Conservation (phyloP, 257 asterid species). For the Salvia rosmarinus region DNA sequence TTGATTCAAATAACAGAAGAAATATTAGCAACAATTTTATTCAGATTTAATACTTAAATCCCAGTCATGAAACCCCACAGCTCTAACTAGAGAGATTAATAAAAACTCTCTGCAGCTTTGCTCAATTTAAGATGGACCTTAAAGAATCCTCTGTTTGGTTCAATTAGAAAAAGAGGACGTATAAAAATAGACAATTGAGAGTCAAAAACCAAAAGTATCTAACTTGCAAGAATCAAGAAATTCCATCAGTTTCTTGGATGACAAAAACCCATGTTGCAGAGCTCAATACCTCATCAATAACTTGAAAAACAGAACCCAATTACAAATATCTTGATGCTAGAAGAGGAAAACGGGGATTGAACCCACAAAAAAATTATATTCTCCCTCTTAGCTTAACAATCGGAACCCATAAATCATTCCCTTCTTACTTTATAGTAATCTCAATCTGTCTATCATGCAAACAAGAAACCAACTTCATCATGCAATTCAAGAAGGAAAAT, state of each 20-base stretch:
- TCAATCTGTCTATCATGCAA: constrained; percentile 3
- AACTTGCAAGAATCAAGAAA: constrained; percentile 19
- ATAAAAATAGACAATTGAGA: neutral
- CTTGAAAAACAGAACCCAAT: neutral
- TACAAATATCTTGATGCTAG: constrained; percentile 15
- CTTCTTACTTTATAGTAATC: neutral
- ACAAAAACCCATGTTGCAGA: constrained; percentile 8
- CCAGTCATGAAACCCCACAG: constrained; percentile 9
- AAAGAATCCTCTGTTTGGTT: constrained; percentile 18
- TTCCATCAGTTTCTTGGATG: constrained; percentile 14
- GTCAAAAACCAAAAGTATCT: constrained; percentile 14
- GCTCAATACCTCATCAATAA: neutral
- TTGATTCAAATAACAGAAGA: neutral
- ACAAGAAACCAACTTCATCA: constrained; percentile 10
- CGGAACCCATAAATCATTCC: constrained; percentile 30
- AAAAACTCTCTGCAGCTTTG: neutral
- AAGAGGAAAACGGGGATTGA: neutral
- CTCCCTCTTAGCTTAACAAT: constrained; percentile 10
- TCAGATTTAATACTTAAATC: constrained; percentile 12
- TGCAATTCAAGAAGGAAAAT: constrained; percentile 11
- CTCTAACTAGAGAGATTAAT: constrained; percentile 1
- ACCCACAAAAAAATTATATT: neutral
- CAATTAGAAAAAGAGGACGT: neutral
- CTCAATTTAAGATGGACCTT: too few relatives aligned
- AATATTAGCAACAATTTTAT: neutral